Evolutionary conservation across 495 filamentous ascomycete genomes (phyloP).

Genomic region (Xeromyces bisporus): DNA sequence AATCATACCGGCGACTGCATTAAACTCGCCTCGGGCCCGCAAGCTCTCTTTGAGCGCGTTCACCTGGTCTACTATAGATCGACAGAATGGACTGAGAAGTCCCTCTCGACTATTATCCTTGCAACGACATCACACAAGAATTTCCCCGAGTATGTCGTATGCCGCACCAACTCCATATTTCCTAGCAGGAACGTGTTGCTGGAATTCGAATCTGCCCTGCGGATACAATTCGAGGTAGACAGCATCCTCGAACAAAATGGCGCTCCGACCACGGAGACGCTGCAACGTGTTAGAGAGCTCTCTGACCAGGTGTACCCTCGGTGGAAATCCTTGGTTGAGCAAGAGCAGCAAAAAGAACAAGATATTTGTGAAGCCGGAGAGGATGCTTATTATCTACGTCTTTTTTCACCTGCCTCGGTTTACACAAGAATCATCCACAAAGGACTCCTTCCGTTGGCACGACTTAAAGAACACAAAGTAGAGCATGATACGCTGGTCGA

Average conservation of each 20-base stretch:
- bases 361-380: conserved; percentile 68
- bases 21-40: conserved; percentile 53
- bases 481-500: conserved; percentile 63
- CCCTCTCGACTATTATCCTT: conserved; percentile 85
- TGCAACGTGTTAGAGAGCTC: conserved; percentile 50
- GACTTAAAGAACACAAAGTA: conserved; percentile 60
- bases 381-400: conserved; percentile 82
- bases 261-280: conserved; percentile 45
- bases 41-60: conserved; percentile 79
- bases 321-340: conserved; percentile 55
- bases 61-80: conserved; percentile 93
- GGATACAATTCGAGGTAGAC: conserved; percentile 71
- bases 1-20: conserved; percentile 68
- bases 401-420: conserved; percentile 84
- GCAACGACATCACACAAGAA: conserved; percentile 73
- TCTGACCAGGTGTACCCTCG: conserved; percentile 63
- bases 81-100: conserved; percentile 95
- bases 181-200: conserved; percentile 52
- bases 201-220: conserved; percentile 78
- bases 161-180: conserved; percentile 80
- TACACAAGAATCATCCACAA: conserved; percentile 92
- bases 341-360: conserved; percentile 71
- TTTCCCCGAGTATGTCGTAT: conserved; percentile 83
- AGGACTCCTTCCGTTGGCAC: conserved; percentile 59
- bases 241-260: conserved; percentile 68